A percentile compares a stretch with the other conserved stretches of the same genome.
These are phyloP conservation scores for Alternaria ethzedia DNA, from an alignment of 2,329 filamentous ascomycete species.

Conservation along the genomic window DNA sequence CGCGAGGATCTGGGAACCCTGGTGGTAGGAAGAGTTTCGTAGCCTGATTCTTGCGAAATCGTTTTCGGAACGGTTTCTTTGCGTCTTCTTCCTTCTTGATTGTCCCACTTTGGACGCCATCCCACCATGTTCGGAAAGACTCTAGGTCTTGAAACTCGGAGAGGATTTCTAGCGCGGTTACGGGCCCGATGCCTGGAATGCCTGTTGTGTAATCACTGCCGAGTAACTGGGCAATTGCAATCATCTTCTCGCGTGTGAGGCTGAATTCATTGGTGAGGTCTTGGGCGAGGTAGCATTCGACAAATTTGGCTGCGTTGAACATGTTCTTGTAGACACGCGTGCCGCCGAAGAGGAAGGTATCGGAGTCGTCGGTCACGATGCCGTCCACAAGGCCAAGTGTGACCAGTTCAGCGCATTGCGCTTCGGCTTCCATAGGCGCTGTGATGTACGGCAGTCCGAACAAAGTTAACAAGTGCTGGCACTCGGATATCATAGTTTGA, in stretches of 20 bases:
- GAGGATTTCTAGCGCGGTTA: slow-evolving; percentile 91
- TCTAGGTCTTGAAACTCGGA: slow-evolving; percentile 82
- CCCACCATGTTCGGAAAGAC: slow-evolving; percentile 90
- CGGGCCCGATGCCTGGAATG: slow-evolving; percentile 86
- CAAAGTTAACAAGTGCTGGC: slow-evolving; percentile 84
- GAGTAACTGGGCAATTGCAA: slow-evolving; percentile 86
- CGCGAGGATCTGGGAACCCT: slow-evolving; percentile 77
- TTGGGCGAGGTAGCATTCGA: slow-evolving; percentile 87
- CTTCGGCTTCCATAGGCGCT: slow-evolving; percentile 98
- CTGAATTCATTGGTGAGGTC: slow-evolving; percentile 91
- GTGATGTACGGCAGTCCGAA: slow-evolving; percentile 97
- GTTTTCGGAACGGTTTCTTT: slow-evolving; percentile 73
- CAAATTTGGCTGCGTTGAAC: slow-evolving; percentile 98
- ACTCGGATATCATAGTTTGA: slow-evolving; percentile 93
- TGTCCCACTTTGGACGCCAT: slow-evolving; percentile 71
- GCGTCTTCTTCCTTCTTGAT: slow-evolving; percentile 65
- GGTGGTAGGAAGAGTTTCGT: slow-evolving; percentile 86
- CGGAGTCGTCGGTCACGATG: slow-evolving; percentile 96
- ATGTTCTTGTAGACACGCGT: slow-evolving; percentile 99
- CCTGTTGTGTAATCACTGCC: slow-evolving; percentile 97
- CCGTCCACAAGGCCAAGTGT: slow-evolving; percentile 88
- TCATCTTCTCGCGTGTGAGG: slow-evolving; percentile 83
- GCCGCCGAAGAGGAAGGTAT: slow-evolving; percentile 95
- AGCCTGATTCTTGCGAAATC: slow-evolving; percentile 80
- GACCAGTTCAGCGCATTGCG: slow-evolving; percentile 93